Base-by-base conservation (phyloP, 1,284 basidiomycete species). In the Cerrena zonata region DNA sequence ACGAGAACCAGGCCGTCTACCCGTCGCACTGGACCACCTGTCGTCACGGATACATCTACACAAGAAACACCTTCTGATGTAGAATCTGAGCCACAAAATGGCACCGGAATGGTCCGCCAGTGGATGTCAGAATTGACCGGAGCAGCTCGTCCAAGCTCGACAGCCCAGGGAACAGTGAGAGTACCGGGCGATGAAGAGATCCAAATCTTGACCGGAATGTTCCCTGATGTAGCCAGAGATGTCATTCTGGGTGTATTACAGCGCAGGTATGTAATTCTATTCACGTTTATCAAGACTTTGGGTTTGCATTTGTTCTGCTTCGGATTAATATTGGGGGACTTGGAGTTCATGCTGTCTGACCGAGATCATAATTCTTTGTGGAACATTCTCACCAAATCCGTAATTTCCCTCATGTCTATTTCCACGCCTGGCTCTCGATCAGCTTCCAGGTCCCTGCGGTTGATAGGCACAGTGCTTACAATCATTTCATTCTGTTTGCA, bases 71-170 rank as follows among this genome's bases (percentile, higher is more conserved):
- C 30, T 19, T 41, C 39, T 41, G 39, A 41, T 41, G 18, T 19
- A 10, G 39, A 22, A 41, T 19, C 7, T 41, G 10, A 13, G 53
- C 53, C 12, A 25, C 30, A 23, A 15, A 39, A 23, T 48, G 26
- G 25, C 36, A n/a, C 52, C 27, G 18, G 42, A 43, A 30, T 51
- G 49, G 24, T 93, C 66, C 80, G 86, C 44, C 86, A 89, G 61
- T 92, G 89, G 87, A 85, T 92, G 34, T 78, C 86, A 53, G 86
- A 87, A 59, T 67, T 92, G 56, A 87, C 86, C 2, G 89, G 87
- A 3, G 70, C 84, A 7, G 57, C 62, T 11, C 43, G 56, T 64
- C 76, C 41, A 74, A 78, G 45, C 65, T 76, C 61, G 49, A 58
- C 49, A 49, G 65, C 48, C 43, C 75, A 44, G 76, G 84, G 58